A percentile compares a stretch with the other conserved stretches of the same genome.
phyloP scores from a whole-genome alignment of 495 filamentous ascomycete species.

The Hypoxylon perforatum region DNA sequence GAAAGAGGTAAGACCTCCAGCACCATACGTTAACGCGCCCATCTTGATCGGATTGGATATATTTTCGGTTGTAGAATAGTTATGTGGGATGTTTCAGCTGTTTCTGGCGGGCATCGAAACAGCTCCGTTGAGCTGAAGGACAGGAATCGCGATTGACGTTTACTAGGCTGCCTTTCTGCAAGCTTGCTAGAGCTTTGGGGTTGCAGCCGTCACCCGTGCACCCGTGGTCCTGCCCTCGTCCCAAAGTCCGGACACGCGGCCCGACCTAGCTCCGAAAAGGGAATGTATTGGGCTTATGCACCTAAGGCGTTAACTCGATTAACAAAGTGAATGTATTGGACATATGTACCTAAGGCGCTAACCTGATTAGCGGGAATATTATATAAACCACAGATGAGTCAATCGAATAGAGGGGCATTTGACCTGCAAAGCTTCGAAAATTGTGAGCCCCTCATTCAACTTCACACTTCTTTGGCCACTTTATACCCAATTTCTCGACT shows the following conservation, averaged over 20 bases:
- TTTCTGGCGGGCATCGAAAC: constrained; percentile 27
- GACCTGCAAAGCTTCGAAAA: constrained; percentile 17
- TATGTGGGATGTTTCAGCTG: constrained; percentile 14
- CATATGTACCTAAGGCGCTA: not conserved
- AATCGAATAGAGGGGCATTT: constrained; percentile 39
- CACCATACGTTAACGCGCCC: constrained; percentile 70
- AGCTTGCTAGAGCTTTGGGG: constrained; percentile 37
- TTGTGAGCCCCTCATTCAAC: constrained; percentile 12
- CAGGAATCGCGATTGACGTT: constrained; percentile 41
- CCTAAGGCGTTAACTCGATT: not conserved
- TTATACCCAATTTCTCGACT: constrained; percentile 10
- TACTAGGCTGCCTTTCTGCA: constrained; percentile 39
- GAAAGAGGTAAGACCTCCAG: constrained; percentile 74
- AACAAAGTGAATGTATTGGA: not conserved
- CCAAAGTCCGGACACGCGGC: constrained; percentile 4
- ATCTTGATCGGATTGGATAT: constrained; percentile 52
- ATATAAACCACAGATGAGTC: constrained; percentile 29
- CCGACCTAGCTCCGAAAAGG: constrained; percentile 22
- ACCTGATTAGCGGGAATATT: constrained; percentile 12
- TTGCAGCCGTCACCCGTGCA: constrained; percentile 20
- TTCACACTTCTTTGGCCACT: constrained; percentile 9
- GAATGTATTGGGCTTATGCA: not conserved
- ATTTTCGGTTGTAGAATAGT: constrained; percentile 12
- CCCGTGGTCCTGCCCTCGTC: constrained; percentile 1
- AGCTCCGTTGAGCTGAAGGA: constrained; percentile 37